Base-by-base conservation (phyloP, 768 basidiomycete species). In the Trametes meyenii region DNA sequence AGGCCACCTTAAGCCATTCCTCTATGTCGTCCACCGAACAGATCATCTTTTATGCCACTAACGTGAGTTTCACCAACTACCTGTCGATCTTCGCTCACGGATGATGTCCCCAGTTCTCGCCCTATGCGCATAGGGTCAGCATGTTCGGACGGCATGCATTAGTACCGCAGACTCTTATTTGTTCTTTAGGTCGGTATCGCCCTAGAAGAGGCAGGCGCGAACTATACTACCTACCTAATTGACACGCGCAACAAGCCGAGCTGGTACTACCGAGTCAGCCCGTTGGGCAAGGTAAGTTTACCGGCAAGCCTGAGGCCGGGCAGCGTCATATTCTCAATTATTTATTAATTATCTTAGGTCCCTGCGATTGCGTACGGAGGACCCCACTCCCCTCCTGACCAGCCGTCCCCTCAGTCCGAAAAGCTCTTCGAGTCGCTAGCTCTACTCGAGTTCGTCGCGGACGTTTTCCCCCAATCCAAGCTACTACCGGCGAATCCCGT, bases 261-360 rank as follows among this genome's bases (percentile, higher is more conserved):
- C 50, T 88, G 87, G 87, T 88, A 85, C 67, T 78, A 80, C 0
- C 78, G 83, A 60, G 81, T 89, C 35, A 89, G 88, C 71, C 83
- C 83, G 0, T 84, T 80, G 0, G 81, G 82, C 73, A 88, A 87
- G 80, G 87, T 85, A 14, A 40, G 58, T n/a, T n/a, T 6, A 33
- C 2, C 5, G 14, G 1, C 38, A 4, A 1, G 3, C n/a, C 11
- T 10, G 14, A 17, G 17, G 10, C 26, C 12, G 16, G n/a, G n/a
- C 26, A 12, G 5, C n/a, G 14, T 14, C 16, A 19, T 38, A 39
- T 26, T 10, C 40, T 5, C 53, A 26, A 24, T 19, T 7, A 29
- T 23, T 44, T 5, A 19, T n/a, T 14, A 23, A 21, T n/a, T 16
- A 8, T 51, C 39, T 16, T n/a, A 83, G 84, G 79, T 86, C 12